Base-by-base conservation (phyloP, 192 early-diverging fungal species). In the Backusella parvicylindrica region DNA sequence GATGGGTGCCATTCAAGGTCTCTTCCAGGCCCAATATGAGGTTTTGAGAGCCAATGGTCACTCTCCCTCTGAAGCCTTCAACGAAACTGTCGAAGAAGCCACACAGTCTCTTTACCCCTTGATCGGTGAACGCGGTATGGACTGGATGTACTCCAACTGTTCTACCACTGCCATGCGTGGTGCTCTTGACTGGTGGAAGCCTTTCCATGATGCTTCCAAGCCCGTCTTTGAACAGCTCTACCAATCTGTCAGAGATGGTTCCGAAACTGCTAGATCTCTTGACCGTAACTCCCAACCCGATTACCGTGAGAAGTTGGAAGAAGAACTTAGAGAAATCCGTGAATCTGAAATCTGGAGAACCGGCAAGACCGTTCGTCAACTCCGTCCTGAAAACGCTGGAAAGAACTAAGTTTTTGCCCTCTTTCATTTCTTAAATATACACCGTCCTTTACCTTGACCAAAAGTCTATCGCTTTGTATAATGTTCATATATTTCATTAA, bases 51-150 rank as follows among this genome's bases (percentile, higher is more conserved):
- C 93, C 33, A 90, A 92, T 74, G 97, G 81, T 74, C 96, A 99
- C 91, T 89, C 92, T 35, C 97, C 97, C 63, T 99, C 97, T 26
- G 97, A 99, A 84, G 97, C 97, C 4, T 99, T 96, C 91, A 99
- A 99, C 89, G 97, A 99, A 88, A 99, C 97, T 74, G 97, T 99
- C 74, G 97, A 99, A 87, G 97, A 99, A 83, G 97, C 95, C 60
- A 99, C 97, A 8, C 96, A 99, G 85, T 99, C 97, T 53, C 88
- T 99, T 67, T 96, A 96, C 86, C 97, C 97, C 21, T 87, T 99
- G 79, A 93, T 99, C 77, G 95, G 94, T 78, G 94, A 93, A 83
- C 93, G 95, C 79, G 97, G 97, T 73, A 97, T 97, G 95, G 78
- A 75, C 47, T 96, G 93, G 93, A 99, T 99, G 96, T 99, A 95